phyloP scores from a whole-genome alignment of 2,329 filamentous ascomycete genomes.

The Phyllosticta citriasiana region DNA sequence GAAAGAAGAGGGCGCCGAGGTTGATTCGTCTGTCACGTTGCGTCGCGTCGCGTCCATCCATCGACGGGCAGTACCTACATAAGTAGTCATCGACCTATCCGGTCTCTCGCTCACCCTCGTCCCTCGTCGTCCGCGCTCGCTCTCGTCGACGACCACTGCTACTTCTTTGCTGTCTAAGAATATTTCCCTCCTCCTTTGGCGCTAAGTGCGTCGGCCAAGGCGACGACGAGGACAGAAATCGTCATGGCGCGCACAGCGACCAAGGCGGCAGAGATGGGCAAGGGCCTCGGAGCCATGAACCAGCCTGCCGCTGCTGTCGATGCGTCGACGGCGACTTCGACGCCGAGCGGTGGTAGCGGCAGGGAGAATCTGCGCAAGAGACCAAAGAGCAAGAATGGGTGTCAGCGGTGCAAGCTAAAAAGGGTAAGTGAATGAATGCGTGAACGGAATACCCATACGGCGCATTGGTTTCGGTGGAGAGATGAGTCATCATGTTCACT shows the following conservation, averaged over 20 bases:
- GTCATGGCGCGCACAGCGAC: not conserved
- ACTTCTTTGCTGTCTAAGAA: not conserved
- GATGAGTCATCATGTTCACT: too few species aligned
- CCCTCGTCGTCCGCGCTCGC: too few species aligned
- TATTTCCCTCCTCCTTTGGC: not conserved
- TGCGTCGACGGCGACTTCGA: not conserved
- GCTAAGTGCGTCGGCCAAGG: not conserved
- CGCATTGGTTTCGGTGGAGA: not conserved
- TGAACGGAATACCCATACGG: not conserved
- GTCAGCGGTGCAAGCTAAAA: constrained; percentile 20
- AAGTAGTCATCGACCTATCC: too few species aligned
- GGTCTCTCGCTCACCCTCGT: too few species aligned
- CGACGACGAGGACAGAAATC: not conserved
- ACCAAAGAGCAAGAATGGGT: constrained; percentile 21
- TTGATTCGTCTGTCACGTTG: too few species aligned
- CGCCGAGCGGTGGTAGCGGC: not conserved
- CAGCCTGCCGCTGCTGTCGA: not conserved
- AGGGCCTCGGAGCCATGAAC: not conserved
- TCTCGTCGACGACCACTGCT: not conserved
- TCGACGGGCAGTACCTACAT: too few species aligned
- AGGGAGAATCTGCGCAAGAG: constrained; percentile 12
- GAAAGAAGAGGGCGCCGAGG: too few species aligned
- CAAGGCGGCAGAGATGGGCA: not conserved
- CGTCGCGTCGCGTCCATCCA: too few species aligned
- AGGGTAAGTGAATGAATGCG: constrained; percentile 11